Conservation (phyloP, 2,329 filamentous ascomycete genomes). For the Aphanocladium album region DNA sequence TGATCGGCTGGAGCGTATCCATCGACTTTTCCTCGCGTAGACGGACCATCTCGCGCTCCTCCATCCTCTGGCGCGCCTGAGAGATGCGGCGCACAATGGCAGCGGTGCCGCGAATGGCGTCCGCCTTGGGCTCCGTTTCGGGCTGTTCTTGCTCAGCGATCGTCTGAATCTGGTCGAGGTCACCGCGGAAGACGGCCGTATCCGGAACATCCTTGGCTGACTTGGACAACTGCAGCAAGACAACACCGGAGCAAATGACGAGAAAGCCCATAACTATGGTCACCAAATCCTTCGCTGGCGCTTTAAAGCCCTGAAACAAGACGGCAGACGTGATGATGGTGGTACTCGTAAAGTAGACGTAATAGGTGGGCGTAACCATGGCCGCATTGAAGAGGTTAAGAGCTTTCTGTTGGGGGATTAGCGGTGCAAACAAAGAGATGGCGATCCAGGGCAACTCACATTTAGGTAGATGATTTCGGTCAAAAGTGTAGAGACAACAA, state of each 20-base stretch:
- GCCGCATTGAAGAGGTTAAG: constrained; percentile 96
- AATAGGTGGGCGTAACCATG: constrained; percentile 95
- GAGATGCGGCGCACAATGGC: constrained; percentile 84
- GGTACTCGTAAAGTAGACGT: constrained; percentile 94
- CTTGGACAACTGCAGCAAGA: constrained; percentile 92
- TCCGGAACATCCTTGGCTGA: constrained; percentile 97
- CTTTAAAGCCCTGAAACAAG: constrained; percentile 90
- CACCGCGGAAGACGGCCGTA: constrained; percentile 82
- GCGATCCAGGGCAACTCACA: constrained; percentile 51
- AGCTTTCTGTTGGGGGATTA: constrained; percentile 72
- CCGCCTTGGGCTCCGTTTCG: constrained; percentile 93
- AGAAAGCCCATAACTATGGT: constrained; percentile 93
- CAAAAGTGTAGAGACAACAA: constrained; percentile 81
- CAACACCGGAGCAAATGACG: constrained; percentile 87
- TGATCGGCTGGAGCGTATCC: constrained; percentile 68
- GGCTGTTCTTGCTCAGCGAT: constrained; percentile 93
- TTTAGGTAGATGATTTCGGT: constrained; percentile 96
- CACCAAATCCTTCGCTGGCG: constrained; percentile 70
- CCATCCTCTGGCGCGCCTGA: constrained; percentile 66
- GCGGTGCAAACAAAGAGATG: constrained; percentile 17
- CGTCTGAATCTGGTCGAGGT: constrained; percentile 90
- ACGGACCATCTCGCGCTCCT: constrained; percentile 72
- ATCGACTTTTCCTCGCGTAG: constrained; percentile 72
- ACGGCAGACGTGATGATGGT: constrained; percentile 93
- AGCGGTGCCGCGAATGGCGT: constrained; percentile 86